Conservation (phyloP, 139 green algal species). For the Auxenochlorella protothecoides region DNA sequence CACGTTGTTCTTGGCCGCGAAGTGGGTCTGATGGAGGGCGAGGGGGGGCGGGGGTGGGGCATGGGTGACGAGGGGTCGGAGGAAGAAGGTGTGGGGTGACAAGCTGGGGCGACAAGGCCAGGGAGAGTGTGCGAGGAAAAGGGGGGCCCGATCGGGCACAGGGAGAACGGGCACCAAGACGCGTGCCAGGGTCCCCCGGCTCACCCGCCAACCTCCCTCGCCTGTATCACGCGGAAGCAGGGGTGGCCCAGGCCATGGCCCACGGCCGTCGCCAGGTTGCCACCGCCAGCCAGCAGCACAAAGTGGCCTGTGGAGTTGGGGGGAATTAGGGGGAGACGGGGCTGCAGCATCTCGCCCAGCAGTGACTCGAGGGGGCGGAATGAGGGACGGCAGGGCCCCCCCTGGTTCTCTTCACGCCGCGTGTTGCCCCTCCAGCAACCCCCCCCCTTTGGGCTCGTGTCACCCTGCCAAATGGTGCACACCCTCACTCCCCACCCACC, state of each 20-base stretch:
- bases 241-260: constrained; percentile 71
- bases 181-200: too few species aligned
- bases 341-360: neutral
- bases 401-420: too few species aligned
- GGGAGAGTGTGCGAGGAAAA: too few species aligned
- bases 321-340: neutral
- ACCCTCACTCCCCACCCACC: constrained; percentile 4
- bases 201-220: neutral
- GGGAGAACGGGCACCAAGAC: too few species aligned
- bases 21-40: neutral
- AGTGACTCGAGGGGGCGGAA: neutral
- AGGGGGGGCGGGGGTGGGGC: neutral
- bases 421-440: too few species aligned
- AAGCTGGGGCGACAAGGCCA: too few species aligned
- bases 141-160: too few species aligned
- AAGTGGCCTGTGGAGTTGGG: constrained; percentile 36
- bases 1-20: constrained; percentile 42
- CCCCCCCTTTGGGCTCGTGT: neutral
- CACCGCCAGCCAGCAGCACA: constrained; percentile 57
- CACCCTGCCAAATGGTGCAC: neutral
- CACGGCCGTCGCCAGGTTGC: constrained; percentile 57
- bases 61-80: too few species aligned
- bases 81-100: too few species aligned
- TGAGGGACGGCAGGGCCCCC: neutral
- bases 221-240: constrained; percentile 76